Percentiles rank a stretch among this genome's conserved stretches.
phyloP scores from a whole-genome alignment of 1,284 basidiomycete genomes.

The Cutaneotrichosporon dermatis region DNA sequence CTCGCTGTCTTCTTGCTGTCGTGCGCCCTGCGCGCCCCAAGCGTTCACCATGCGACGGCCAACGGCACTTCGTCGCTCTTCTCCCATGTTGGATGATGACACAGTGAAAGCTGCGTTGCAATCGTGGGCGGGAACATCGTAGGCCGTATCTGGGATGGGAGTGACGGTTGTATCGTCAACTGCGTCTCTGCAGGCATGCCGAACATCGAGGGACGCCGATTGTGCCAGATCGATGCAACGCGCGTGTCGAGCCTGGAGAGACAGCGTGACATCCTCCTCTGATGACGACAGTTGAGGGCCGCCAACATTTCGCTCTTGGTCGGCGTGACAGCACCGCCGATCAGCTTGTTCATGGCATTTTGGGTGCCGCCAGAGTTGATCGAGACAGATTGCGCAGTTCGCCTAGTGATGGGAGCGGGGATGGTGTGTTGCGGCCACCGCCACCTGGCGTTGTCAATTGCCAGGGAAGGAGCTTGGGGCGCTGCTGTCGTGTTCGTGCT shows the following conservation, averaged over 20 bases:
- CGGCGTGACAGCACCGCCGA: conserved; percentile 30
- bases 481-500: background rate
- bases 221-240: conserved; percentile 35
- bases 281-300: conserved; percentile 10
- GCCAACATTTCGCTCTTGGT: conserved; percentile 7
- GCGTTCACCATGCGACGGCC: conserved; percentile 46
- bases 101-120: conserved; percentile 47
- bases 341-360: conserved; percentile 47
- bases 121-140: conserved; percentile 33
- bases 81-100: conserved; percentile 44
- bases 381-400: conserved; percentile 43
- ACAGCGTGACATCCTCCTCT: conserved; percentile 22
- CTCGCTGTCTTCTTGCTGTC: conserved; percentile 39
- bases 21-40: conserved; percentile 39
- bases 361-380: conserved; percentile 47
- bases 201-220: conserved; percentile 33
- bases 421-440: conserved; percentile 36
- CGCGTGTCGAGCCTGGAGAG: conserved; percentile 15
- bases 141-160: conserved; percentile 13
- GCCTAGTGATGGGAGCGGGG: conserved; percentile 43
- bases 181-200: conserved; percentile 8
- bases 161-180: conserved; percentile 9
- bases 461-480: conserved; percentile 18
- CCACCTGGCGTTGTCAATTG: conserved; percentile 7
- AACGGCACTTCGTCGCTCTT: conserved; percentile 47